phyloP scores from a whole-genome alignment of 1,284 basidiomycete species.

The Malassezia furfur region DNA sequence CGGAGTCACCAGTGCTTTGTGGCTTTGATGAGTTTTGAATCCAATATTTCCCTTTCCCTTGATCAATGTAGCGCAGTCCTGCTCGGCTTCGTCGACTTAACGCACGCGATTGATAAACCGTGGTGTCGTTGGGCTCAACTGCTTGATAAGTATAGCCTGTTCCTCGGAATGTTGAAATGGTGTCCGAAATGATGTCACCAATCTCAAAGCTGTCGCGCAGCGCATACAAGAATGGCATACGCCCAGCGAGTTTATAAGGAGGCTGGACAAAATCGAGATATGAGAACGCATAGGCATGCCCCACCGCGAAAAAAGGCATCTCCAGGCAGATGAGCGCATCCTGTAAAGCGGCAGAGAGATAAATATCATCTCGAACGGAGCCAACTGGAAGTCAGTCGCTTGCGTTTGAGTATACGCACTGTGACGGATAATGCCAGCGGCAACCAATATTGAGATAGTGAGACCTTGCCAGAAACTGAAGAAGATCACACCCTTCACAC shows the following conservation, averaged over 20 bases:
- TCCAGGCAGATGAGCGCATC: constrained; percentile 68
- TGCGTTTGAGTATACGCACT: constrained; percentile 40
- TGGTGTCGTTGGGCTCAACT: constrained; percentile 88
- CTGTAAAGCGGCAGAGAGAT: constrained; percentile 40
- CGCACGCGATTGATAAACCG: constrained; percentile 58
- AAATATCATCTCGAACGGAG: constrained; percentile 74
- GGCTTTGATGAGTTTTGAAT: constrained; percentile 13
- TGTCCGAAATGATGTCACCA: constrained; percentile 79
- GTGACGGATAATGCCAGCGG: constrained; percentile 63
- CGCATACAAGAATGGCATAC: constrained; percentile 55
- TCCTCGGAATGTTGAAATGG: constrained; percentile 70
- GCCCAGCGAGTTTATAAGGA: constrained; percentile 27
- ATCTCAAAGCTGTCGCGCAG: constrained; percentile 64
- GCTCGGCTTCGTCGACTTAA: constrained; percentile 30
- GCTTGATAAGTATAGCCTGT: constrained; percentile 87
- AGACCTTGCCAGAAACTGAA: constrained; percentile 94
- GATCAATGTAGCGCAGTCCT: constrained; percentile 77
- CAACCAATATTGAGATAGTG: constrained; percentile 75
- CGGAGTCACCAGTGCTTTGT: no score
- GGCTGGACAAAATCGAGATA: constrained; percentile 38
- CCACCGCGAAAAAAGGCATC: constrained; percentile 93
- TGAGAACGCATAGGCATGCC: constrained; percentile 75
- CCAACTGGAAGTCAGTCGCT: constrained; percentile 16
- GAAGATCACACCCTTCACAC: constrained; percentile 86
- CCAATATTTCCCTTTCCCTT: constrained; percentile 59